A percentile compares a stretch with the other conserved stretches of the same genome.
Evolutionary conservation across 2,329 filamentous ascomycete genomes (phyloP).

Genomic region (Diaporthe destruens): DNA sequence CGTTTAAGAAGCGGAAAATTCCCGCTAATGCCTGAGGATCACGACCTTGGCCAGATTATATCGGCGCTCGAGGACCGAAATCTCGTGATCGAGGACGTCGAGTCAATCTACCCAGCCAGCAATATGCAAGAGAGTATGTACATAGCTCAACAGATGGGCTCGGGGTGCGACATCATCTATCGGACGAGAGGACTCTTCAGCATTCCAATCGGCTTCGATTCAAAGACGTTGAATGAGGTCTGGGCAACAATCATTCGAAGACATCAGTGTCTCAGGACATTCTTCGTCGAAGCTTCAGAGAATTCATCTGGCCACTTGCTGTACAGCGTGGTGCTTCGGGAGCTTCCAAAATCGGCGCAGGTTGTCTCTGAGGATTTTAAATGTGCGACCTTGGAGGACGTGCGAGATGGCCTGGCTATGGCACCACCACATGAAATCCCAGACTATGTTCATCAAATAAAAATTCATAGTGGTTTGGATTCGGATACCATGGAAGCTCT

Average conservation of each 20-base stretch:
- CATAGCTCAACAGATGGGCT: neutral
- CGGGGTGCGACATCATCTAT: neutral
- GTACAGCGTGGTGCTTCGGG: neutral
- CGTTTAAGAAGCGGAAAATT: neutral
- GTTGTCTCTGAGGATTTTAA: neutral
- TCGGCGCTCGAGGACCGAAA: neutral
- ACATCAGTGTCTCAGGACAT: neutral
- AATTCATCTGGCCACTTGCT: neutral
- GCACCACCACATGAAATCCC: neutral
- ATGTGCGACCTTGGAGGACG: neutral
- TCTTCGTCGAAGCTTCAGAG: neutral
- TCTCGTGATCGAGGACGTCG: neutral
- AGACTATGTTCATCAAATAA: neutral
- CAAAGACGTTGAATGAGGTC: neutral
- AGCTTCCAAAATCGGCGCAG: neutral
- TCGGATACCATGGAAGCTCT: neutral
- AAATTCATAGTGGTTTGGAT: neutral
- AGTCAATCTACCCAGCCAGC: neutral
- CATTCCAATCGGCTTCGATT: neutral
- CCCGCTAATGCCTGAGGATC: neutral
- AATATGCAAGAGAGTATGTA: neutral
- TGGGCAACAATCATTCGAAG: neutral
- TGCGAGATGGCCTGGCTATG: neutral
- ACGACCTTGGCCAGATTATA: neutral
- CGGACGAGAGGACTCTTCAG: neutral